These are phyloP conservation scores for Corymbia calophylla DNA, from an alignment of 441 rosid genomes.

Conservation along the genomic window DNA sequence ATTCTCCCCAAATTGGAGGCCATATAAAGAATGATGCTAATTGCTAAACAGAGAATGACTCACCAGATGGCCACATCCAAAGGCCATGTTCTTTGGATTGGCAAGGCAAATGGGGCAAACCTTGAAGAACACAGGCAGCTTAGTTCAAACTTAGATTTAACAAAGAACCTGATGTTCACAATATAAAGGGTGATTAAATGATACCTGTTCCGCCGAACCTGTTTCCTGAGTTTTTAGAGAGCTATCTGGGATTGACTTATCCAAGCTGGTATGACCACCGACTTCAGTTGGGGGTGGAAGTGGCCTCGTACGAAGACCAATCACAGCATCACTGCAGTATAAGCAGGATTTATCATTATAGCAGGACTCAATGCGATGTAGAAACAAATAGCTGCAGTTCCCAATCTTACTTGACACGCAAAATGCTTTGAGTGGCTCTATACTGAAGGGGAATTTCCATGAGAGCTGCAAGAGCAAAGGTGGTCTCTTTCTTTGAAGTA, in stretches of 20 bases:
- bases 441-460: constrained; percentile 93
- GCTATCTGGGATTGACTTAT: constrained; percentile 21
- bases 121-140: constrained; percentile 23
- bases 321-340: constrained; percentile 26
- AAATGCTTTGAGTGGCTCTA: constrained; percentile 63
- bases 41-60: constrained; percentile 9
- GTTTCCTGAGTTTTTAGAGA: constrained; percentile 29
- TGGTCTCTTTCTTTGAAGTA: constrained; percentile 64
- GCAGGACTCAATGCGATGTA: not conserved
- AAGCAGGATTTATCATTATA: not conserved
- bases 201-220: constrained; percentile 35
- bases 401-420: constrained; percentile 20
- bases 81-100: constrained; percentile 90
- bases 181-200: not conserved
- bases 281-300: constrained; percentile 77
- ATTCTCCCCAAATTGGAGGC: not conserved
- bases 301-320: constrained; percentile 26
- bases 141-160: not conserved
- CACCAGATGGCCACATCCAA: constrained; percentile 89
- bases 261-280: constrained; percentile 49
- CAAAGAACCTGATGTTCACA: not conserved
- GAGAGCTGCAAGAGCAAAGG: constrained; percentile 91
- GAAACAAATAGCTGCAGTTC: not conserved
- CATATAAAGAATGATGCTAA: not conserved
- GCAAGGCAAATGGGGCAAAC: constrained; percentile 93